Evolutionary conservation across 2,329 filamentous ascomycete species (phyloP).

Genomic region (Aspergillus niger): DNA sequence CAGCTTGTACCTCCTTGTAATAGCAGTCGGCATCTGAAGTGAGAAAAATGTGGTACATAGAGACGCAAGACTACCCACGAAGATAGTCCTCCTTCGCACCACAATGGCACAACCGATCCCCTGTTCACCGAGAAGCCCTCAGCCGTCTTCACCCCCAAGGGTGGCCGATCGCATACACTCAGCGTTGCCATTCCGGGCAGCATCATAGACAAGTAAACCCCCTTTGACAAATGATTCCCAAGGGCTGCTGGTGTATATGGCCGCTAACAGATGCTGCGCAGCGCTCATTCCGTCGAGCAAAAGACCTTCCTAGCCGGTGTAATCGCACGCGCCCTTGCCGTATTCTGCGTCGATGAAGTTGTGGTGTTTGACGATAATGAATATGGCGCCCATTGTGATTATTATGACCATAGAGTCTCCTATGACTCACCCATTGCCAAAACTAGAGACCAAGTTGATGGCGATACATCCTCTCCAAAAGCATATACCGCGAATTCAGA

Average conservation of each 20-base stretch:
- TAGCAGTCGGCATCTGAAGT: not conserved
- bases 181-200: slow-evolving; percentile 78
- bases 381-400: not conserved
- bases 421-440: not conserved
- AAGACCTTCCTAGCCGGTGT: slow-evolving; percentile 43
- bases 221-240: slow-evolving; percentile 14
- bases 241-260: not conserved
- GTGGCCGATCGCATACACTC: slow-evolving; percentile 70
- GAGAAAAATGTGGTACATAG: slow-evolving; percentile 6
- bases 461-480: not conserved
- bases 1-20: not conserved
- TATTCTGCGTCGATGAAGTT: not conserved
- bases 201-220: slow-evolving; percentile 67
- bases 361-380: not conserved
- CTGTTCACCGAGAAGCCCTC: slow-evolving; percentile 67
- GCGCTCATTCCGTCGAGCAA: slow-evolving; percentile 71
- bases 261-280: slow-evolving; percentile 34
- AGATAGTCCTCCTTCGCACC: slow-evolving; percentile 5
- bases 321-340: not conserved
- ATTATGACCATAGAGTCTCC: not conserved
- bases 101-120: slow-evolving; percentile 15
- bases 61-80: slow-evolving; percentile 26
- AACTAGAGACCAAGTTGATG: not conserved
- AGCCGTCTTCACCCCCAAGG: slow-evolving; percentile 66
- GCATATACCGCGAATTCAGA: not conserved